Evolutionary conservation across 371 early-diverging fungal genomes (phyloP).

Genomic region (Gilbertella persicaria): DNA sequence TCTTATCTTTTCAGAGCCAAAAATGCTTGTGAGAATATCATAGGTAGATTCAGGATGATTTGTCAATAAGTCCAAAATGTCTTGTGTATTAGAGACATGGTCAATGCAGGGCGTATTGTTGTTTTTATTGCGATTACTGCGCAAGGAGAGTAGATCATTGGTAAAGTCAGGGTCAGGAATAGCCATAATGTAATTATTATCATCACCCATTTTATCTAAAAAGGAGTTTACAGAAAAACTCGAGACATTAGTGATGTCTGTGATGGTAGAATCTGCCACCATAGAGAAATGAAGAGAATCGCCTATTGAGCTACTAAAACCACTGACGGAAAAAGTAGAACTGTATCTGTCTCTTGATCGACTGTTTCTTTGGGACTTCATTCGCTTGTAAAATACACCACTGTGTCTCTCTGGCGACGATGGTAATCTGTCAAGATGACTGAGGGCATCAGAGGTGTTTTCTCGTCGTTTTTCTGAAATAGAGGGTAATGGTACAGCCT

Average conservation of each 20-base stretch:
- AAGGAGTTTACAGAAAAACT: constrained; percentile 21
- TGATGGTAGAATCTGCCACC: constrained; percentile 22
- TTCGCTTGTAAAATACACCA: not conserved
- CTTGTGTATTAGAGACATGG: not conserved
- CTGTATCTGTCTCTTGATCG: constrained; percentile 9
- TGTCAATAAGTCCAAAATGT: constrained; percentile 13
- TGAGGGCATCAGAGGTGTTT: constrained; percentile 3
- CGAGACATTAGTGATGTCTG: constrained; percentile 24
- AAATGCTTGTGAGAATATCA: constrained; percentile 18
- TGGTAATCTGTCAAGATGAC: constrained; percentile 7
- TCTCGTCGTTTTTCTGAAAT: constrained; percentile 10
- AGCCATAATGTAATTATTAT: constrained; percentile 21
- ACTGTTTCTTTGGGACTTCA: not conserved
- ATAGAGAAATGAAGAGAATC: constrained; percentile 22
- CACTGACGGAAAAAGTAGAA: constrained; percentile 14
- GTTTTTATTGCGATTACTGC: not conserved
- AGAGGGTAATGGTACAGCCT: not conserved
- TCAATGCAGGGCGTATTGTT: constrained; percentile 1
- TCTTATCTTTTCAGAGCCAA: constrained; percentile 10
- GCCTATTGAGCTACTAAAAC: constrained; percentile 10
- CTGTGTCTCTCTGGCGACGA: not conserved
- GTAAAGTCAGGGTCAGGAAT: constrained; percentile 15
- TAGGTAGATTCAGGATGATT: constrained; percentile 8
- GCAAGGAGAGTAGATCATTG: not conserved
- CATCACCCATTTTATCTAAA: constrained; percentile 13